phyloP scores from a whole-genome alignment of 129 eudicot species.

The Silybum marianum region DNA sequence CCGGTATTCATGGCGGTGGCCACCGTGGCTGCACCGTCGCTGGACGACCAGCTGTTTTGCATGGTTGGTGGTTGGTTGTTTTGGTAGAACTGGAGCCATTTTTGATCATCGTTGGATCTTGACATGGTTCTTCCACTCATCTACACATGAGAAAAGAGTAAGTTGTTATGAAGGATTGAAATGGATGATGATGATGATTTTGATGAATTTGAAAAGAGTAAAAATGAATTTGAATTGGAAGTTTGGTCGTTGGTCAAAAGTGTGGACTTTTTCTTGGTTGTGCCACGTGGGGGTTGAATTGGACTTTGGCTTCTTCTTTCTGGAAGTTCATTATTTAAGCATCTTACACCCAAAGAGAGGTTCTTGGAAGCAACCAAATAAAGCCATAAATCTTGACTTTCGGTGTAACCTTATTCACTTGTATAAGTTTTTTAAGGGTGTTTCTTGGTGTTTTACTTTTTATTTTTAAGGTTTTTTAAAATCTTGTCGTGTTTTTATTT shows the following conservation, averaged over 20 bases:
- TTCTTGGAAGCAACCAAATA: slow-evolving; percentile 25
- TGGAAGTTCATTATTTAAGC: slow-evolving; percentile 12
- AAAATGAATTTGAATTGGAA: background rate
- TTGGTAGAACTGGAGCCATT: slow-evolving; percentile 29
- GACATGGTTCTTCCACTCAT: slow-evolving; percentile 28
- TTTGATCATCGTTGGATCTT: slow-evolving; percentile 14
- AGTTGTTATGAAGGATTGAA: background rate
- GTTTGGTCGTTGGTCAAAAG: slow-evolving; percentile 31
- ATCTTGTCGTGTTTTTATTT: no score
- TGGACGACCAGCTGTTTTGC: background rate
- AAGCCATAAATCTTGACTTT: slow-evolving; percentile 25
- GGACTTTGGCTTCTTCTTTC: slow-evolving; percentile 19
- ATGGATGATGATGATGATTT: background rate
- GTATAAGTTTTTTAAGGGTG: no score
- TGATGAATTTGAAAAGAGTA: slow-evolving; percentile 8
- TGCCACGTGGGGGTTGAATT: slow-evolving; percentile 28
- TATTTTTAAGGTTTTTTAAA: no score
- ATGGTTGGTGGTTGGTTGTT: slow-evolving; percentile 18
- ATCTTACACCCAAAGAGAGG: background rate
- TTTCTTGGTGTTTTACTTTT: no score
- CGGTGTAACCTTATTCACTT: background rate
- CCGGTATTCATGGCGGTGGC: background rate
- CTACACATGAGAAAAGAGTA: background rate
- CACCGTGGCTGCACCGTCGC: background rate
- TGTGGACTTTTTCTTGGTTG: slow-evolving; percentile 26